phyloP scores from a whole-genome alignment of 805 yeast genomes.

The Candida endomychidarum region DNA sequence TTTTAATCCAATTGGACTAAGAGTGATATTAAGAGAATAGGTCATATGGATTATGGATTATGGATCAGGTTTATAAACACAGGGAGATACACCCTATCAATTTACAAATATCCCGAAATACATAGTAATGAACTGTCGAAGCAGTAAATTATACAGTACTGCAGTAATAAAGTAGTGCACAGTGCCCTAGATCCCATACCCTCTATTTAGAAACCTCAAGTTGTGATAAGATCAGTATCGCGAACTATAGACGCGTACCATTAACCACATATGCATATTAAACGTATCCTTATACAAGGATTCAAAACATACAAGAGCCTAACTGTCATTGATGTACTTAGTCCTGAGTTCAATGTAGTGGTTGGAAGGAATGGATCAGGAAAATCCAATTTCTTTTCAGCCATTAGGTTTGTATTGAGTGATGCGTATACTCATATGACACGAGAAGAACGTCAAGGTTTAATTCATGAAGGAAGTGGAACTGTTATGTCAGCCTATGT shows the following conservation, averaged over 20 bases:
- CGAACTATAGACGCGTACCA: not conserved
- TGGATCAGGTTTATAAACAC: too few relatives aligned
- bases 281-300: constrained; percentile 76
- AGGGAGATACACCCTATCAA: too few relatives aligned
- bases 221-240: not conserved
- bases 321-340: constrained; percentile 70
- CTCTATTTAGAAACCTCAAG: too few relatives aligned
- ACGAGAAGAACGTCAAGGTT: constrained; percentile 80
- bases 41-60: too few relatives aligned
- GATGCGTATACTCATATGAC: constrained; percentile 86
- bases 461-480: constrained; percentile 88
- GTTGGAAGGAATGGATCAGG: constrained; percentile 96
- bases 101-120: too few relatives aligned
- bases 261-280: constrained; percentile 35
- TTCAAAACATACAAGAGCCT: constrained; percentile 90
- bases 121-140: too few relatives aligned
- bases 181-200: not conserved
- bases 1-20: too few relatives aligned
- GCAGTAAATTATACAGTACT: too few relatives aligned
- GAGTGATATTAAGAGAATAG: too few relatives aligned
- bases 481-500: constrained; percentile 92
- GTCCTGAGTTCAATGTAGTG: constrained; percentile 80
- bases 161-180: too few relatives aligned
- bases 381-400: constrained; percentile 92
- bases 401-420: constrained; percentile 86